A percentile compares a stretch with the other conserved stretches of the same genome.
Conservation (phyloP, 169 alveolate genomes). For the Babesia bovis region DNA sequence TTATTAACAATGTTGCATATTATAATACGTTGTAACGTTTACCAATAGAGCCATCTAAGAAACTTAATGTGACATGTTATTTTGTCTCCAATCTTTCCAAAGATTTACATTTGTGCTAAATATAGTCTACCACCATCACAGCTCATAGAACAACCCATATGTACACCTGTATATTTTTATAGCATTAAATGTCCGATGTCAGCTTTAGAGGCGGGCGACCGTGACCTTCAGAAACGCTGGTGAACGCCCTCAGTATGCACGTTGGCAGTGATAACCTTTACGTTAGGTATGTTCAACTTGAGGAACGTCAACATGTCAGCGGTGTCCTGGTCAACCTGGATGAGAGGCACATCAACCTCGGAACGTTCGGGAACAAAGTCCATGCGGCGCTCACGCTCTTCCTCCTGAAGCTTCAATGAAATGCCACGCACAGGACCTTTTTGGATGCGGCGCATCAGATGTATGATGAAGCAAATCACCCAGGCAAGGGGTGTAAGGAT, state of each 20-base stretch:
- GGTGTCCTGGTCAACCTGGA: constrained; percentile 87
- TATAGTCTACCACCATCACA: too few species aligned
- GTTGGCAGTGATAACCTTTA: constrained; percentile 68
- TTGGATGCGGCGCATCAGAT: constrained; percentile 92
- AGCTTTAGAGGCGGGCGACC: too few species aligned
- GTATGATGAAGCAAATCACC: constrained; percentile 96
- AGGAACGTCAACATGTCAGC: constrained; percentile 85
- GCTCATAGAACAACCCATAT: too few species aligned
- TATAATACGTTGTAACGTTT: too few species aligned
- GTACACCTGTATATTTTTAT: too few species aligned
- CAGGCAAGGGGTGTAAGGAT: too few species aligned
- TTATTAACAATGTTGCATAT: too few species aligned
- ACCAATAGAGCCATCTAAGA: too few species aligned
- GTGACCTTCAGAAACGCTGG: constrained; percentile 27
- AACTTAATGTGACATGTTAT: too few species aligned
- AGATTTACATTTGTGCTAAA: too few species aligned
- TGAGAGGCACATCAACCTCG: constrained; percentile 87
- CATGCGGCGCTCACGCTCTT: constrained; percentile 98
- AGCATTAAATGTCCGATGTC: too few species aligned
- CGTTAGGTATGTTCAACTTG: constrained; percentile 79
- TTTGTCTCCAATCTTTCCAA: too few species aligned
- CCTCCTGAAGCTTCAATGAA: constrained; percentile 99
- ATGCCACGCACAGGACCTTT: constrained; percentile 99
- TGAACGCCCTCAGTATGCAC: constrained; percentile 52
- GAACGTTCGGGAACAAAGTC: constrained; percentile 95